Evolutionary conservation across 768 basidiomycete genomes (phyloP).

Genomic region (Boletus pseudopeckii): DNA sequence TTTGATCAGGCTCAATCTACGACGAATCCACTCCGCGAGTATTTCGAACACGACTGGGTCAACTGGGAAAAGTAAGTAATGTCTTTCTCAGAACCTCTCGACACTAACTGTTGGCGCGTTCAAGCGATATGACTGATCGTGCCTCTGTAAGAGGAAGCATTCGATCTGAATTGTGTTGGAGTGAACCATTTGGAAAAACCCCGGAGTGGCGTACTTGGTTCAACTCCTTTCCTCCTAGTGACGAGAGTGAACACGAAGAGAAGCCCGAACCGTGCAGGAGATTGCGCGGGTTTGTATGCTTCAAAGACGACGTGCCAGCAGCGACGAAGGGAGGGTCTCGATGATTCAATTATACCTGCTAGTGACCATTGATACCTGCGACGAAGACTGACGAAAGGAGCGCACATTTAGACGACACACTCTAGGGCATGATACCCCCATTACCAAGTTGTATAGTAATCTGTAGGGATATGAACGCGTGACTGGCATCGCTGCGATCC

Average conservation of each 20-base stretch:
- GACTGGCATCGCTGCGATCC: neutral
- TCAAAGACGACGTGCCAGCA: slow-evolving; percentile 33
- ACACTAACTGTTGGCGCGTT: slow-evolving; percentile 8
- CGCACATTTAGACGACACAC: slow-evolving; percentile 18
- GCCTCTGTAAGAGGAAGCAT: slow-evolving; percentile 56
- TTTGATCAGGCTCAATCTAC: slow-evolving; percentile 19
- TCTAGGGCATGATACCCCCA: slow-evolving; percentile 24
- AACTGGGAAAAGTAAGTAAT: slow-evolving; percentile 65
- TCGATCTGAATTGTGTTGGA: slow-evolving; percentile 48
- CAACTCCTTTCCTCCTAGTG: slow-evolving; percentile 20
- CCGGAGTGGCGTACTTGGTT: slow-evolving; percentile 58
- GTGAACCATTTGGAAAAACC: slow-evolving; percentile 43
- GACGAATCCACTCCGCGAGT: slow-evolving; percentile 43
- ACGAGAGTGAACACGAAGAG: slow-evolving; percentile 19
- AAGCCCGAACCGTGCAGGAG: slow-evolving; percentile 35
- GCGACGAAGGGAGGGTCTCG: slow-evolving; percentile 5
- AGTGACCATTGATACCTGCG: slow-evolving; percentile 17
- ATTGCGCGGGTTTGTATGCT: slow-evolving; percentile 54
- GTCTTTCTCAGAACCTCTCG: neutral
- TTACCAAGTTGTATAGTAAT: slow-evolving; percentile 28
- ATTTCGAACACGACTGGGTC: slow-evolving; percentile 64
- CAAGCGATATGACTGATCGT: slow-evolving; percentile 74
- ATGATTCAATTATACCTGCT: slow-evolving; percentile 11
- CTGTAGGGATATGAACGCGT: slow-evolving; percentile 13
- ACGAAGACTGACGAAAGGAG: slow-evolving; percentile 11